Evolutionary conservation across 2,329 filamentous ascomycete species (phyloP), one percentile per base, ranked within the genome.

Genomic region (Paraconiothyrium sp.): DNA sequence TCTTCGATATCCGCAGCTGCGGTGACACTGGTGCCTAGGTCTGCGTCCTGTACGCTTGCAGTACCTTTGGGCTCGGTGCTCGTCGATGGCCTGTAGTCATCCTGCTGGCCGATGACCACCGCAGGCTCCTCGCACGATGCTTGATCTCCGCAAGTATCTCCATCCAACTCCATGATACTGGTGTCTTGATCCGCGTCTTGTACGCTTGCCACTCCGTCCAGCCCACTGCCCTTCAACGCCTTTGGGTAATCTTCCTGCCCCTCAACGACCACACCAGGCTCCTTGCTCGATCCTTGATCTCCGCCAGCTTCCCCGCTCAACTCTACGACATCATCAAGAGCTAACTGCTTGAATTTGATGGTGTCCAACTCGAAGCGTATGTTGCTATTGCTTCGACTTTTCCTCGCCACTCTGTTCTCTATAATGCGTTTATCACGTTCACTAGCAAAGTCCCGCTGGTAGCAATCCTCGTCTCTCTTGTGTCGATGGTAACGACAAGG

Each of bases 401-500:
- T 56, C 20, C 54, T 48, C 13, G 11, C 20, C 8, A 48, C 48
- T 43, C 54, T 47, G 32, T 47, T 56, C 20, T 16, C 30, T 22
- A 56, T 20, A 2, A 56, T 27, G 34, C 43, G 41, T 22, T 30
- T 56, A 9, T 56, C 43, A 11, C 54, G 54, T 43, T 56, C 54
- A 9, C 37, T 56, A n/a, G 37, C 43, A 8, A 44, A 56, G 20
- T 56, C 48, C 6, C 41, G 54, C 54, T 48, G 7, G 24, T 69
- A 69, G 46, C 67, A 69, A 3, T 34, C 24, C 5, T 54, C 51
- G 3, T 52, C 10, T 2, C 3, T 56, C 1, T 34, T 43, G 54
- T 69, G 67, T 14, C 54, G 46, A 39, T 69, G 67, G 22, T 67
- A 69, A 22, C 35, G 46, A 47, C 67, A 69, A 4, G 54, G 13